A percentile compares a stretch with the other conserved stretches of the same genome.
phyloP scores from a whole-genome alignment of 768 basidiomycete species.

The Amanita subjunquillea region DNA sequence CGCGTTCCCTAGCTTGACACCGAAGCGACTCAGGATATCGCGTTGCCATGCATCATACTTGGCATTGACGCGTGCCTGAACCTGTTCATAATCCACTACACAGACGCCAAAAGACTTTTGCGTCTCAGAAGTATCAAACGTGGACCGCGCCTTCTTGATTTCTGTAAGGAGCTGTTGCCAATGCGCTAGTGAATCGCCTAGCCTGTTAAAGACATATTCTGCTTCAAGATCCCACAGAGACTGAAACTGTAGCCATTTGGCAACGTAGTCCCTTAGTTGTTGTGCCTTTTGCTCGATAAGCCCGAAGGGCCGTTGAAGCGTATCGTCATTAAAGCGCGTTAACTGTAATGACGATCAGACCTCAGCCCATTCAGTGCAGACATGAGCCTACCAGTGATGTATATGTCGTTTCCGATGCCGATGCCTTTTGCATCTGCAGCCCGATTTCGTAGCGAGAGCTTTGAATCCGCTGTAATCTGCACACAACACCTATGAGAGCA shows the following conservation, averaged over 20 bases:
- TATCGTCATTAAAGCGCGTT: slow-evolving; percentile 60
- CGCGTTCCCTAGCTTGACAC: slow-evolving; percentile 82
- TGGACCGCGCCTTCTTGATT: slow-evolving; percentile 93
- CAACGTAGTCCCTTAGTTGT: slow-evolving; percentile 83
- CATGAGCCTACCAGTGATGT: slow-evolving; percentile 59
- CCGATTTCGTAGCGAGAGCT: slow-evolving; percentile 97
- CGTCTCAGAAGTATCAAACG: slow-evolving; percentile 95
- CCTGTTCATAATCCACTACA: slow-evolving; percentile 95
- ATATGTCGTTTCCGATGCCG: slow-evolving; percentile 64
- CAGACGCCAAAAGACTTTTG: slow-evolving; percentile 88
- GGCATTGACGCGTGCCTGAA: slow-evolving; percentile 93
- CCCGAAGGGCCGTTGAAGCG: slow-evolving; percentile 71
- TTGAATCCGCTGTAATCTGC: slow-evolving; percentile 78
- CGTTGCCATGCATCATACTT: slow-evolving; percentile 99
- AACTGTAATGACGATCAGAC: slow-evolving; percentile 35
- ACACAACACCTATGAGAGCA: slow-evolving; percentile 58
- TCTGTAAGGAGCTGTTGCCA: slow-evolving; percentile 97
- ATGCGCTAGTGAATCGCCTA: slow-evolving; percentile 85
- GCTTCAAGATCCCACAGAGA: slow-evolving; percentile 97
- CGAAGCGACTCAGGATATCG: slow-evolving; percentile 88
- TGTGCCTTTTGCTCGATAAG: slow-evolving; percentile 85
- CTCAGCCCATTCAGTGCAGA: neutral
- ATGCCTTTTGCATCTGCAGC: slow-evolving; percentile 73
- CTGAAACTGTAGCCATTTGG: slow-evolving; percentile 98
- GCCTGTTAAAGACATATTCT: slow-evolving; percentile 90